These are phyloP conservation scores for Colletotrichum truncatum DNA, from an alignment of 2,329 filamentous ascomycete genomes.

Conservation along the genomic window DNA sequence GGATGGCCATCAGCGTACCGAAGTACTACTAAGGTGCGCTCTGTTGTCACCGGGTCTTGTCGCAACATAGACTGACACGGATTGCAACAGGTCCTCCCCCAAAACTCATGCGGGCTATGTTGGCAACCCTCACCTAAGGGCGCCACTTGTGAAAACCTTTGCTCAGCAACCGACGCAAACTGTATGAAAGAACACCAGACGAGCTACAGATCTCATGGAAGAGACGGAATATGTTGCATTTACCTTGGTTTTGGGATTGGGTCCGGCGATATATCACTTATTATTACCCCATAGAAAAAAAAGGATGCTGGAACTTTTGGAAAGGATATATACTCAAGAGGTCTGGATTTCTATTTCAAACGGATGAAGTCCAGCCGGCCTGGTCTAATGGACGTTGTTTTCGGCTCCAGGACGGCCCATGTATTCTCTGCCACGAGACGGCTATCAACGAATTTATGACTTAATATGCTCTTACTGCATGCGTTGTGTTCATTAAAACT, in stretches of 20 bases:
- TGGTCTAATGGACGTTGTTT: too few relatives aligned
- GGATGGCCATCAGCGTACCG: constrained; percentile 86
- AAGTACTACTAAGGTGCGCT: constrained; percentile 70
- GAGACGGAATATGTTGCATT: constrained; percentile 11
- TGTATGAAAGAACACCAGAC: constrained; percentile 20
- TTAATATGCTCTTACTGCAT: not conserved
- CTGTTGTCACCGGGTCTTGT: constrained; percentile 26
- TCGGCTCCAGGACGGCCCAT: not conserved
- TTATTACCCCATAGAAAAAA: constrained; percentile 29
- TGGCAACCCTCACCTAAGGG: constrained; percentile 72
- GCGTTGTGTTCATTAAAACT: too few relatives aligned
- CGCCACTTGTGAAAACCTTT: too few relatives aligned
- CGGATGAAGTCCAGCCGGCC: too few relatives aligned
- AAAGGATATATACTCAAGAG: not conserved
- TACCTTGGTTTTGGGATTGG: not conserved
- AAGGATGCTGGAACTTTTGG: not conserved
- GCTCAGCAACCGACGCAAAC: not conserved
- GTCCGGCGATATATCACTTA: constrained; percentile 9
- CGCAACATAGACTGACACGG: constrained; percentile 33
- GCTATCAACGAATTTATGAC: constrained; percentile 8
- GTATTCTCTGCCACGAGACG: not conserved
- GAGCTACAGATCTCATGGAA: not conserved
- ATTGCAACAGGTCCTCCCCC: constrained; percentile 67
- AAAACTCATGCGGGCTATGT: constrained; percentile 72
- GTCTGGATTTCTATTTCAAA: not conserved